Conservation (phyloP, 2,329 filamentous ascomycete species). For the Nectriaceae sp. region DNA sequence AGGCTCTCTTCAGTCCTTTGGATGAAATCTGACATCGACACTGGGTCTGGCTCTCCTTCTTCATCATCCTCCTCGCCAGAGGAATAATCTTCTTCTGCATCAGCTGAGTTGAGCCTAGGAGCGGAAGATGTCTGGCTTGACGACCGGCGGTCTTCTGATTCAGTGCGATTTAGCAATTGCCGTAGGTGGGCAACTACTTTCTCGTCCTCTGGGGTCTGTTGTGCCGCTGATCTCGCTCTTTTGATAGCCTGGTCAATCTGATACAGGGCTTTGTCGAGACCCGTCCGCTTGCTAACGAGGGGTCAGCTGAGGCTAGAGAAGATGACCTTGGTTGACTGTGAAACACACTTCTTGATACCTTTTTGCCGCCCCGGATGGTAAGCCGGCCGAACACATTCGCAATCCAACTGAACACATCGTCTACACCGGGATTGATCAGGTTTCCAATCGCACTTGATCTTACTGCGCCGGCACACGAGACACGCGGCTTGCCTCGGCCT, state of each 20-base stretch:
- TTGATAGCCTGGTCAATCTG: constrained; percentile 72
- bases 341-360: constrained; percentile 71
- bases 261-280: constrained; percentile 72
- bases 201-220: constrained; percentile 45
- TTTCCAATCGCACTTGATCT: constrained; percentile 66
- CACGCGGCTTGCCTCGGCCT: constrained; percentile 53
- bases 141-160: constrained; percentile 18
- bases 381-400: constrained; percentile 69
- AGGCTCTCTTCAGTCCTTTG: constrained; percentile 51
- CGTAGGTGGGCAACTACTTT: constrained; percentile 47
- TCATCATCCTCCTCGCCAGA: constrained; percentile 35
- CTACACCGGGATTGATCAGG: constrained; percentile 56
- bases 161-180: constrained; percentile 38
- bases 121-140: constrained; percentile 15
- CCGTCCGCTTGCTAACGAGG: constrained; percentile 65
- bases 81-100: constrained; percentile 32
- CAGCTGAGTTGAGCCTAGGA: constrained; percentile 1
- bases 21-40: constrained; percentile 28
- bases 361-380: constrained; percentile 75
- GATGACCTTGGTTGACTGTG: background rate
- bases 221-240: constrained; percentile 48
- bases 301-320: constrained; percentile 7
- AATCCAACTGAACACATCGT: constrained; percentile 58
- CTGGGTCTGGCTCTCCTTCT: constrained; percentile 27
- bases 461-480: constrained; percentile 65